phyloP scores from a whole-genome alignment of 768 basidiomycete genomes.

The Lyophyllum semitale region DNA sequence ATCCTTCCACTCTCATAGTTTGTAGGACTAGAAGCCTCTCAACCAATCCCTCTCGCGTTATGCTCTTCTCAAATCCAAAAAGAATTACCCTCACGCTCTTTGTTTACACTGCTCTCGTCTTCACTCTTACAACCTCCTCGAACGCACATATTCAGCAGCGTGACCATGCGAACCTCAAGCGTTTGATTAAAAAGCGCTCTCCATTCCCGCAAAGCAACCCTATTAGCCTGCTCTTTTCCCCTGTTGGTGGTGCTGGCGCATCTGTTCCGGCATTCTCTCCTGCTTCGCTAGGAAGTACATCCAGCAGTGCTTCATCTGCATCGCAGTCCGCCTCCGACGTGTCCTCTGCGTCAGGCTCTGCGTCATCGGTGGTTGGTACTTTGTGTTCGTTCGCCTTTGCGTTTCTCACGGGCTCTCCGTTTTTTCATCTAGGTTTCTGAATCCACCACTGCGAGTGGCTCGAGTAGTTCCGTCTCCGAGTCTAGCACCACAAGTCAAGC shows the following conservation, averaged over 20 bases:
- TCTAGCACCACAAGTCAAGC: conserved; percentile 10
- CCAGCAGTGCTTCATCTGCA: conserved; percentile 7
- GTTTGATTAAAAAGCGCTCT: conserved; percentile 69
- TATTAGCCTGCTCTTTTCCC: conserved; percentile 9
- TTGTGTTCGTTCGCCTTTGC: not conserved
- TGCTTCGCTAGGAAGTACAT: conserved; percentile 6
- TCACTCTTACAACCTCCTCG: conserved; percentile 52
- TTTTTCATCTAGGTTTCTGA: conserved; percentile 5
- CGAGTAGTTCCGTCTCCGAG: conserved; percentile 2
- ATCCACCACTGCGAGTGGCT: conserved; percentile 4
- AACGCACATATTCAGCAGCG: conserved; percentile 45
- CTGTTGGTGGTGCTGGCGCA: conserved; percentile 35
- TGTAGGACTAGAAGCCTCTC: not conserved
- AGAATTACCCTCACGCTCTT: conserved; percentile 63
- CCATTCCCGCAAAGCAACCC: conserved; percentile 27
- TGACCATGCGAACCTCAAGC: conserved; percentile 59
- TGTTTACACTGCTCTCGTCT: conserved; percentile 56
- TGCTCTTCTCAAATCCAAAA: conserved; percentile 48
- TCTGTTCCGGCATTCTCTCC: conserved; percentile 24
- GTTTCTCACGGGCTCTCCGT: not conserved
- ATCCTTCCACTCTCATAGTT: conserved; percentile 1
- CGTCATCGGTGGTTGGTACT: conserved; percentile 13
- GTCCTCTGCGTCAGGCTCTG: conserved; percentile 11
- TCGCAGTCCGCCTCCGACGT: conserved; percentile 13
- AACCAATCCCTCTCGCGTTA: conserved; percentile 27